Base-by-base conservation (phyloP, 2,329 filamentous ascomycete species). In the Ceratocystis eucalypticola region DNA sequence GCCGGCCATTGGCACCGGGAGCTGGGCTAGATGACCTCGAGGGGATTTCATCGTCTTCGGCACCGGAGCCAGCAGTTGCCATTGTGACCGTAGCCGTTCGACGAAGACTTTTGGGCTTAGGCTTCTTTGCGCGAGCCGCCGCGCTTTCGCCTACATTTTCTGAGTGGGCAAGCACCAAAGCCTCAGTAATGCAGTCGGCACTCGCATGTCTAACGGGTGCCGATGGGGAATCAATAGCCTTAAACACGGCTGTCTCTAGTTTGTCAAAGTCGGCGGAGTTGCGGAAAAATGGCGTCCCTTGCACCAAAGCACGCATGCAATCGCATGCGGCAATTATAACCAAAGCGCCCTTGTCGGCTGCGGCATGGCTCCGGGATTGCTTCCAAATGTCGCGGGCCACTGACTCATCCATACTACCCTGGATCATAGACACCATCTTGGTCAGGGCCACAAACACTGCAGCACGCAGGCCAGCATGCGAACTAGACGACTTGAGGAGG, bases 351-450 rank as follows among this genome's bases (percentile, higher is more conserved):
- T 94, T 97, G 75, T 99, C 95, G 68, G 80, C 81, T 0, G 85
- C 81, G 33, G 88, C 88, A 70, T 88, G 82, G 74, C 82, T 90
- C 69, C 94, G 86, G 30, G 86, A 88, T 74, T 93, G 89, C 75
- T 96, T 99, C 91, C 91, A 97, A 17, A 95, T 84, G 74, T 96
- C 92, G 72, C 91, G 85, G n/a, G 89, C 89, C 46, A 92, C 80
- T 65, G 79, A 80, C 75, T 99, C 94, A 71, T 99, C 94, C 71
- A 93, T 81, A 68, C 89, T 91, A 4, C 81, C 80, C 66, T 84
- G 82, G 33, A 96, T 84, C 74, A 92, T 93, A 67, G 81, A 82
- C 30, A 87, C 80, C 50, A 96, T 83, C 76, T 91, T 92, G 53
- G 84, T 85, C 62, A 96, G 76, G 0, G 91, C 84, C 57, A 80